These are phyloP conservation scores for Paramecium sexaurelia DNA, from an alignment of 73 alveolate species.

Conservation along the genomic window DNA sequence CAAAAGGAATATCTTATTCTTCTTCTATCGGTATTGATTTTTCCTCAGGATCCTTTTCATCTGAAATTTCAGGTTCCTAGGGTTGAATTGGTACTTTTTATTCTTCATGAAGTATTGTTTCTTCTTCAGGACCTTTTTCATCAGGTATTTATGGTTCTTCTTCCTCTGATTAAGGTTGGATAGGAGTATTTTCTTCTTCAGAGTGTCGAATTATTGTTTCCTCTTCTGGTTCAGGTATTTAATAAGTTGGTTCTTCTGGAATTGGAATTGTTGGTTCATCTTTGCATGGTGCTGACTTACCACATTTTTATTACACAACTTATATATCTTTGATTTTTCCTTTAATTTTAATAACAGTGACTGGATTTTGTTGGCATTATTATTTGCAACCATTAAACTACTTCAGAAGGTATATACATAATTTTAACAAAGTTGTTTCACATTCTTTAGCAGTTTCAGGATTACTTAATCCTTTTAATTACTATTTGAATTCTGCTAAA, in stretches of 20 bases:
- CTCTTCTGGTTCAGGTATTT: neutral
- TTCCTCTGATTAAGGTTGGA: neutral
- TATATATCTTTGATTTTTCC: slow-evolving; percentile 51
- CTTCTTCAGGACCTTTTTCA: neutral
- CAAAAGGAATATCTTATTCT: neutral
- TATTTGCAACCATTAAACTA: slow-evolving; percentile 30
- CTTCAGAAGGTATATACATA: slow-evolving; percentile 37
- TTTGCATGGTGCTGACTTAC: slow-evolving; percentile 15
- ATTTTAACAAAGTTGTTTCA: slow-evolving; percentile 12
- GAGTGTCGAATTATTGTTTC: neutral
- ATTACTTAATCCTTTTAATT: neutral
- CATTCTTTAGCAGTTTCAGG: slow-evolving; percentile 39
- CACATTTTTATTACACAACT: slow-evolving; percentile 39
- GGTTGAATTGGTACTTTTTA: neutral
- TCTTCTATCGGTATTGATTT: neutral
- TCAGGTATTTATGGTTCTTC: neutral
- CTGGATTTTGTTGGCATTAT: slow-evolving; percentile 37
- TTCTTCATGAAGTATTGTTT: neutral
- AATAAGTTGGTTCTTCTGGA: neutral
- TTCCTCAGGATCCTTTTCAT: slow-evolving; percentile 5
- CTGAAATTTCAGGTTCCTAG: neutral
- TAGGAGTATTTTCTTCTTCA: neutral
- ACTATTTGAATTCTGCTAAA: neutral
- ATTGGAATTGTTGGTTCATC: neutral
- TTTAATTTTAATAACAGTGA: slow-evolving; percentile 46